phyloP scores from a whole-genome alignment of 2,329 filamentous ascomycete genomes.

The Tolypocladium guangdongense region DNA sequence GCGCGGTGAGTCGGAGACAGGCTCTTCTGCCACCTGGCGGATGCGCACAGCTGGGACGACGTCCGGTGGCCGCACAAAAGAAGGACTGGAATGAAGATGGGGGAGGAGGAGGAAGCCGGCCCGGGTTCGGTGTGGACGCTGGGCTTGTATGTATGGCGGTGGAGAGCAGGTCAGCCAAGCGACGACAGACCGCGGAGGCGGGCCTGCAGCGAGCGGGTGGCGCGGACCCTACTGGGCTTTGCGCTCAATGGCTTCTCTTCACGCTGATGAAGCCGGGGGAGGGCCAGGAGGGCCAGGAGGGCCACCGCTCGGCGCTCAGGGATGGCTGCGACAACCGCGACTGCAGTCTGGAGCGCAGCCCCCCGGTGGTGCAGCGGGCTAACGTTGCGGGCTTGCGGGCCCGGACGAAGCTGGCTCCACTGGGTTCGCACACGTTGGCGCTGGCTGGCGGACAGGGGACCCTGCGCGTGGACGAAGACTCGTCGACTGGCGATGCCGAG shows the following conservation, averaged over 20 bases:
- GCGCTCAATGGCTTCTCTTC: not conserved
- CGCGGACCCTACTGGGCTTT: slow-evolving; percentile 1
- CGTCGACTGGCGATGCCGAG: not conserved
- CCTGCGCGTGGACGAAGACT: not conserved
- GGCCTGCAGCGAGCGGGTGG: slow-evolving; percentile 3
- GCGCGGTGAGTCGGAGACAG: not conserved
- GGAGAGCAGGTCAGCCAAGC: slow-evolving; percentile 5
- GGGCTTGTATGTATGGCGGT: slow-evolving; percentile 10
- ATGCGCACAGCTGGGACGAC: slow-evolving; percentile 8
- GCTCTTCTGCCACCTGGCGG: slow-evolving; percentile 2
- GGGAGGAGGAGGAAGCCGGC: slow-evolving; percentile 11
- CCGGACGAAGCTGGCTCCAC: not conserved
- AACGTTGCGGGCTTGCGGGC: not conserved
- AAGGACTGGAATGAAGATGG: slow-evolving; percentile 21
- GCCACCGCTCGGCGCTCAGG: not conserved
- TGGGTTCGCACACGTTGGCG: not conserved
- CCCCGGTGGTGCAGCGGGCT: not conserved
- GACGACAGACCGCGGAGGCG: slow-evolving; percentile 3
- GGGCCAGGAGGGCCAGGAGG: not conserved
- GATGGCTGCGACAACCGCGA: not conserved
- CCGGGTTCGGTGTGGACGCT: slow-evolving; percentile 6
- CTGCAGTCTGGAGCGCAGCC: not conserved
- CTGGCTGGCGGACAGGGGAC: not conserved
- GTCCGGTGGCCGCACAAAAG: slow-evolving; percentile 11
- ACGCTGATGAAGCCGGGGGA: not conserved